Evolutionary conservation across 2,329 filamentous ascomycete genomes (phyloP), one percentile per base, ranked within the genome.

Genomic region (Penicillium italicum): DNA sequence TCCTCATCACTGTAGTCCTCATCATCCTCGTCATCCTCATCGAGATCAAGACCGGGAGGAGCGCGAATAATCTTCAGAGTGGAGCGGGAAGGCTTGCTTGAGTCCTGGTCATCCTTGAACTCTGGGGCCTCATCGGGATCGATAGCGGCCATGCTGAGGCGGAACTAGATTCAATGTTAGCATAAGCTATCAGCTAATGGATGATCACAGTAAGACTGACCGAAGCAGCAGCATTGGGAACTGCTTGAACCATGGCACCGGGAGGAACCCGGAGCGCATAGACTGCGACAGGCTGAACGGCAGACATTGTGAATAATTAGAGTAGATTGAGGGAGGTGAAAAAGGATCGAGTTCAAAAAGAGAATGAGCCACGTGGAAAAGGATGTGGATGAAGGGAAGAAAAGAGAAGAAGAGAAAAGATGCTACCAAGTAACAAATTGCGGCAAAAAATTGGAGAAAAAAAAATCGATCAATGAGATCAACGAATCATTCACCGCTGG

Each of bases 111-210:
- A 55, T 81, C 80, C 64, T 87, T 85, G 56, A 81, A 80, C 74
- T 90, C 83, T 34, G 86, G 82, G 66, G 85, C 81, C 67, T 89
- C 89, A 69, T 85, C 91, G 56, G 94, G 94, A 74, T 99, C 93
- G 74, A 99, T 88, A 63, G 94, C 94, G 69, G 95, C 94, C 94
- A 99, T 99, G 69, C 92, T 97, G 72, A 99, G 91, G 74, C 91
- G 91, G 79, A 97, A 95, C 92, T 96, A 69, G 4, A 47, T 31
- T 24, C 5, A 34, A 42, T 46, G 42, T 62, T 41, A 65, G 58
- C 41, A 38, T 12, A 16, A 41, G 22, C 5, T 24, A 43, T 52
- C 3, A 34, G 4, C 16, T 8, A 4, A 44, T 53, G 18, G 34
- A 24, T 20, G 28, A 28, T 45, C 34, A 26, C 11, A 33, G 36